Conservation (phyloP, 768 basidiomycete species). For the Amanita rubescens region DNA sequence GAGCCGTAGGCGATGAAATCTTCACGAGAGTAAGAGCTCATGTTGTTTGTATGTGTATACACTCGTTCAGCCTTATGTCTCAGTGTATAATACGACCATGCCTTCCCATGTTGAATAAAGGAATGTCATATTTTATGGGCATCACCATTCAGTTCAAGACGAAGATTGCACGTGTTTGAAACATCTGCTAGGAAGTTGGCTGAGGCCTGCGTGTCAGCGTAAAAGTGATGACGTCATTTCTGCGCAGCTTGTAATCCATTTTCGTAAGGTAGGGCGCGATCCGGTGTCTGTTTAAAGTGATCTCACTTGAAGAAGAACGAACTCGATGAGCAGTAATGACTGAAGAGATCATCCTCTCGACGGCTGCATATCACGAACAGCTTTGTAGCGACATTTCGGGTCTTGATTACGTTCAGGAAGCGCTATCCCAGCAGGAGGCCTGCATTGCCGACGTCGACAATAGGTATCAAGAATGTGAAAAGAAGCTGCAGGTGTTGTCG, state of each 20-base stretch:
- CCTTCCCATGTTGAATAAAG: neutral
- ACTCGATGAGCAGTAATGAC: slow-evolving; percentile 17
- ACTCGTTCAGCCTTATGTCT: neutral
- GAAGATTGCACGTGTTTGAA: too few relatives aligned
- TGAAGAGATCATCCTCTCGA: slow-evolving; percentile 27
- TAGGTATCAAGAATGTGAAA: slow-evolving; percentile 17
- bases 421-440: slow-evolving; percentile 27
- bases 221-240: neutral
- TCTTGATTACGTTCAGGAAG: slow-evolving; percentile 33
- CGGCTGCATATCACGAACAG: slow-evolving; percentile 30
- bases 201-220: too few relatives aligned
- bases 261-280: too few relatives aligned
- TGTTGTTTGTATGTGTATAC: neutral
- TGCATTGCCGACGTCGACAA: slow-evolving; percentile 29
- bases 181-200: too few relatives aligned
- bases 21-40: neutral
- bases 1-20: slow-evolving; percentile 43
- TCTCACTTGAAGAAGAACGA: too few relatives aligned
- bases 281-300: too few relatives aligned
- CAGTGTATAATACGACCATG: neutral
- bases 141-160: too few relatives aligned
- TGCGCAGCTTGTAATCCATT: too few relatives aligned
- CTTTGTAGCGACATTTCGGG: slow-evolving; percentile 27
- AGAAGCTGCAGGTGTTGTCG: slow-evolving; percentile 21
- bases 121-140: neutral